Percentiles rank a stretch among this genome's conserved stretches.
Evolutionary conservation across 768 basidiomycete species (phyloP).

Genomic region (Suillus weaverae): DNA sequence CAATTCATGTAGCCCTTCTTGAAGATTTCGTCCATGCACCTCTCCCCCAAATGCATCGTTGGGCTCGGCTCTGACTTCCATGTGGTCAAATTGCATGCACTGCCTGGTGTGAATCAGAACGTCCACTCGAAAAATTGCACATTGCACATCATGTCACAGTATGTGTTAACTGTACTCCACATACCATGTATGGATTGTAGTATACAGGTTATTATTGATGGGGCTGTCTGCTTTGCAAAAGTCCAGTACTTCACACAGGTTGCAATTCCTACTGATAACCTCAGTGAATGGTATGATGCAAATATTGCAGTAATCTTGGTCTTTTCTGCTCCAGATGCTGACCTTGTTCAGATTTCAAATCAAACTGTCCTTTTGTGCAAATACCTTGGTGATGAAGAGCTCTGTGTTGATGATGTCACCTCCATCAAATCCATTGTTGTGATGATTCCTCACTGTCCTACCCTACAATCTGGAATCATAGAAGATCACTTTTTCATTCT

Average conservation of each 20-base stretch:
- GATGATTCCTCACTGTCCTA: conserved; percentile 22
- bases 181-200: not conserved
- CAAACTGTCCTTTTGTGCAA: conserved; percentile 19
- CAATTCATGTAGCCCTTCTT: not conserved
- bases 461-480: conserved; percentile 8
- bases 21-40: not conserved
- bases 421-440: conserved; percentile 21
- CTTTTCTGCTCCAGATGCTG: conserved; percentile 19
- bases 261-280: conserved; percentile 18
- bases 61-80: conserved; percentile 23
- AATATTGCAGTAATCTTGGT: conserved; percentile 22
- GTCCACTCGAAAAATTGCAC: conserved; percentile 19
- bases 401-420: conserved; percentile 14
- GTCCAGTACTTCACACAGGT: conserved; percentile 8
- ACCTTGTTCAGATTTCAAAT: conserved; percentile 17
- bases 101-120: conserved; percentile 29
- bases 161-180: conserved; percentile 5
- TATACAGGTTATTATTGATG: not conserved
- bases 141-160: conserved; percentile 37
- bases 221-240: not conserved
- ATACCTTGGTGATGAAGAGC: conserved; percentile 21
- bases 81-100: conserved; percentile 24
- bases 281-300: not conserved
- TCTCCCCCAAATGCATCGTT: conserved; percentile 4
- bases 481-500: conserved; percentile 7